Percentiles rank a stretch among this genome's conserved stretches.
These are phyloP conservation scores for Metschnikowia matae DNA, from an alignment of 805 yeast species.

Conservation along the genomic window DNA sequence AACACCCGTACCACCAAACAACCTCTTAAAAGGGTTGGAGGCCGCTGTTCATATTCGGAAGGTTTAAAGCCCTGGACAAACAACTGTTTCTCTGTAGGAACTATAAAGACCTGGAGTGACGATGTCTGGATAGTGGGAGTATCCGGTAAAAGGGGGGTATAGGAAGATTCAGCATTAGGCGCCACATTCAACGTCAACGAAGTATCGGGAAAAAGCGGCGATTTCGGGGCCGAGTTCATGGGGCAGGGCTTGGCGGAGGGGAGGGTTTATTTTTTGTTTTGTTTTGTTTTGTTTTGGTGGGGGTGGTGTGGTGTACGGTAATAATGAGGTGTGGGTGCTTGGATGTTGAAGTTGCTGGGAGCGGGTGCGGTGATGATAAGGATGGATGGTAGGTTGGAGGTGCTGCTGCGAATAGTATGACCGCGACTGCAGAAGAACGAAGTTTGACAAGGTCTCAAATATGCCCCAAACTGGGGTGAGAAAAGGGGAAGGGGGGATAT, in stretches of 20 bases:
- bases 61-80: slow-evolving; percentile 79
- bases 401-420: no score
- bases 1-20: slow-evolving; percentile 63
- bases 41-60: slow-evolving; percentile 57
- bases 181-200: slow-evolving; percentile 15
- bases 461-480: no score
- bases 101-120: slow-evolving; percentile 64
- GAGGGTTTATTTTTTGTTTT: no score
- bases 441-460: no score
- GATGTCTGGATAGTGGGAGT: slow-evolving; percentile 59
- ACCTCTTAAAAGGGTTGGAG: slow-evolving; percentile 82
- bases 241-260: background rate
- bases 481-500: no score
- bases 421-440: no score
- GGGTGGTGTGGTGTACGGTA: no score
- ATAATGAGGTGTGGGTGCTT: no score
- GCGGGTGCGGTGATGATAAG: background rate
- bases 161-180: slow-evolving; percentile 7
- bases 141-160: slow-evolving; percentile 44
- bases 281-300: no score
- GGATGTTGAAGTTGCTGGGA: background rate
- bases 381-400: background rate
- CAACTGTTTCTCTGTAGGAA: slow-evolving; percentile 74
- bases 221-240: slow-evolving; percentile 5
- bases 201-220: slow-evolving; percentile 26